These are phyloP conservation scores for Metarhizium robertsii DNA, from an alignment of 2,329 filamentous ascomycete species.

Conservation along the genomic window DNA sequence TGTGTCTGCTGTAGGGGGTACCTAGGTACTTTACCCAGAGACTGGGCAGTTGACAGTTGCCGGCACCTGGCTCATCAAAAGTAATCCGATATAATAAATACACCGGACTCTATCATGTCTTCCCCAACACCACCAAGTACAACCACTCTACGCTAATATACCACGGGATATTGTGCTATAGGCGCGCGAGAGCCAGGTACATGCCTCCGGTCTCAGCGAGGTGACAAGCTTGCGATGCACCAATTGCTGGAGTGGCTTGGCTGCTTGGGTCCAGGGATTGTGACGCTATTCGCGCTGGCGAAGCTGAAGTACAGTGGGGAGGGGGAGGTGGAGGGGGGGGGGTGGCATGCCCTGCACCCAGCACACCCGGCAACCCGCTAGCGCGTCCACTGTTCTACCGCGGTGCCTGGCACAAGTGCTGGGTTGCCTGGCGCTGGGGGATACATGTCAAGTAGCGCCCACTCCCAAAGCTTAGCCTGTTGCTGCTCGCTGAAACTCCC, in stretches of 20 bases:
- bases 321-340: not conserved
- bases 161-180: not conserved
- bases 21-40: too few species aligned
- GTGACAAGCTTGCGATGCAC: not conserved
- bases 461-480: too few species aligned
- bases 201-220: not conserved
- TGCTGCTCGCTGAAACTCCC: too few species aligned
- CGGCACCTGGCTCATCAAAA: too few species aligned
- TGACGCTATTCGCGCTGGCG: not conserved
- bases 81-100: too few species aligned
- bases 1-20: too few species aligned
- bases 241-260: not conserved
- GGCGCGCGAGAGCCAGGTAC: not conserved
- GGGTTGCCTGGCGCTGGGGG: not conserved
- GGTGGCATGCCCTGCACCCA: not conserved
- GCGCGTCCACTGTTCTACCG: not conserved
- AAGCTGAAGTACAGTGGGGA: conserved; percentile 1
- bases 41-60: too few species aligned
- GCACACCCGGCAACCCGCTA: not conserved
- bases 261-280: not conserved
- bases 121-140: too few species aligned
- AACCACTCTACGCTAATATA: too few species aligned
- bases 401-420: too few species aligned
- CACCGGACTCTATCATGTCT: too few species aligned
- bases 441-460: too few species aligned